Evolutionary conservation across 371 early-diverging fungal species (phyloP), one percentile per base, ranked within the genome.

Genomic region (Apophysomyces variabilis): DNA sequence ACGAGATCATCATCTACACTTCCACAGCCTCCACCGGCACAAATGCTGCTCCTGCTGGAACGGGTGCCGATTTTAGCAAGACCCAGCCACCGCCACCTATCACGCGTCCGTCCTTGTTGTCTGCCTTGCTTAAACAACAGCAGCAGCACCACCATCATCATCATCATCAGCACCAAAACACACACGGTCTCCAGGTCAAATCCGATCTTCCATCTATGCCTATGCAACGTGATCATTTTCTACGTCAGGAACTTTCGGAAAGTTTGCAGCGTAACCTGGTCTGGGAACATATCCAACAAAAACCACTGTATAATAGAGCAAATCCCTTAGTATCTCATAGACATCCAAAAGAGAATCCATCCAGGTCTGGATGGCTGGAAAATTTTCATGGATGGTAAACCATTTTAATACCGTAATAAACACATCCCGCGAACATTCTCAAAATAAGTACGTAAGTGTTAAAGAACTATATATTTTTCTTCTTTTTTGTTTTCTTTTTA

Each of bases 241-340:
- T 62, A 39, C 71, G n/a, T 50, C 18, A 75, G 68, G 66, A 71
- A 62, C 57, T 69, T 64, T 41, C 66, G 66, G 62, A 57, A 39
- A 66, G 78, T 66, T 45, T 67, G 60, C 39, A 70, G 57, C 61
- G 74, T 62, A 59, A 73, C 66, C 38, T 68, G 64, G 57, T 73
- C 62, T 58, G 73, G 73, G 63, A 60, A 67, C 60, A 75, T 66
- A 43, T 73, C 60, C 68, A 75, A 68, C 74, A 74, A 66, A 64
- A 64, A 64, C 16, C 68, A 65, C 38, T 69, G 61, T 65, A 26
- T 21, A 59, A 70, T 66, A 47, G 64, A 16, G 56, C 41, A n/a
- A 37, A 44, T n/a, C 61, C 54, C 32, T 54, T 47, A 59, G 44
- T 45, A 21, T 37, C 61, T 13, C 36, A 62, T 50, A 41, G 60